A percentile compares a stretch with the other conserved stretches of the same genome.
Conservation (phyloP, 1,284 basidiomycete genomes). For the Cryptococcus sp. region DNA sequence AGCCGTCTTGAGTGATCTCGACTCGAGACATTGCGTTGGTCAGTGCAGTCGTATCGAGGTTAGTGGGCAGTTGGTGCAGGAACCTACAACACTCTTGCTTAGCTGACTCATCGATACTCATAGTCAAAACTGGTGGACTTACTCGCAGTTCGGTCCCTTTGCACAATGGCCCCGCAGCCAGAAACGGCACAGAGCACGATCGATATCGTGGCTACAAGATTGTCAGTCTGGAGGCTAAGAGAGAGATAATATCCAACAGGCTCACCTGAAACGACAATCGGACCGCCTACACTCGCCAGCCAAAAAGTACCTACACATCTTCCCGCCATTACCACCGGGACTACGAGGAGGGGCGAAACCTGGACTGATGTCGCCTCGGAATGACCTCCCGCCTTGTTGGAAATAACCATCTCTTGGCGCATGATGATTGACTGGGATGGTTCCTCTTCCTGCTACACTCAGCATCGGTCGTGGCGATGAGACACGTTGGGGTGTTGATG, state of each 20-base stretch:
- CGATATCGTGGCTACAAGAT: constrained; percentile 74
- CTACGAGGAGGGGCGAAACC: constrained; percentile 48
- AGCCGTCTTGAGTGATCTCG: constrained; percentile 59
- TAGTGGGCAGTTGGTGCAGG: constrained; percentile 78
- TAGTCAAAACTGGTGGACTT: constrained; percentile 13
- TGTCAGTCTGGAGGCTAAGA: background rate
- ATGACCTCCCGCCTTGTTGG: constrained; percentile 42
- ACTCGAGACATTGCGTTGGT: constrained; percentile 70
- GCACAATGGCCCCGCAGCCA: constrained; percentile 96
- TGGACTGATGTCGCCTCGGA: constrained; percentile 37
- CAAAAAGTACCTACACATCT: constrained; percentile 93
- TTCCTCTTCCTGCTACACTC: constrained; percentile 30
- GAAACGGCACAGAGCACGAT: constrained; percentile 91
- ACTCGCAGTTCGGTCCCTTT: constrained; percentile 73
- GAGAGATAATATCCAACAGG: constrained; percentile 1
- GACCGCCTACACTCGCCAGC: constrained; percentile 93
- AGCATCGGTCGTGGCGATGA: constrained; percentile 39
- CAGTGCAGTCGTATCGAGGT: constrained; percentile 49
- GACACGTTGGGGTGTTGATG: constrained; percentile 47
- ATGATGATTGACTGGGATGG: constrained; percentile 23
- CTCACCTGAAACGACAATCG: constrained; percentile 95
- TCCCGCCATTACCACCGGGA: constrained; percentile 58
- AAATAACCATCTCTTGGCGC: constrained; percentile 46
- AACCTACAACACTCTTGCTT: constrained; percentile 56
- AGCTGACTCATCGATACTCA: constrained; percentile 1